Evolutionary conservation across 441 rosid species (phyloP).

Genomic region (Jatropha podagrica): DNA sequence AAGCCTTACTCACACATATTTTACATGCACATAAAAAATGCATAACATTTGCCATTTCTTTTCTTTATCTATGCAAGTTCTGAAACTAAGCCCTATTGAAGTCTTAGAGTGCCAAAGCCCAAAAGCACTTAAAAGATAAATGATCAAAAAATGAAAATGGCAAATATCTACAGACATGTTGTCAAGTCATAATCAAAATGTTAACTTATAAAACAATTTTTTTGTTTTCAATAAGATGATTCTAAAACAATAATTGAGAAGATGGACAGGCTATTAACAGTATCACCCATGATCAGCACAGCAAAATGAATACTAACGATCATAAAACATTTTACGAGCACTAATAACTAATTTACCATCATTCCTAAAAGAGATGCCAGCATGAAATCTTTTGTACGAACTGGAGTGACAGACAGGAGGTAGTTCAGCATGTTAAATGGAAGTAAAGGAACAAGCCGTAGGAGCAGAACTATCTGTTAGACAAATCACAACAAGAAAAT

Average conservation of each 20-base stretch:
- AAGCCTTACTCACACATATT: neutral
- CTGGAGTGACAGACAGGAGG: constrained; percentile 82
- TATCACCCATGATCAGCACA: neutral
- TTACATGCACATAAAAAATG: neutral
- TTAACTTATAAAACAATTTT: too few species aligned
- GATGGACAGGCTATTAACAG: neutral
- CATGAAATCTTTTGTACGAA: constrained; percentile 58
- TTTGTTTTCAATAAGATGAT: too few species aligned
- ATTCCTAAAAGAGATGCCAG: constrained; percentile 92
- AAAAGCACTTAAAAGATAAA: neutral
- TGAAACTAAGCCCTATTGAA: neutral
- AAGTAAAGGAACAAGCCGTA: constrained; percentile 89
- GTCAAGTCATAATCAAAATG: neutral
- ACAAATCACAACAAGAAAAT: constrained; percentile 10
- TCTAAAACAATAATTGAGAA: neutral
- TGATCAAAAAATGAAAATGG: neutral
- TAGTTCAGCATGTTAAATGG: constrained; percentile 95
- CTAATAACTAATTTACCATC: constrained; percentile 55
- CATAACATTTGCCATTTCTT: neutral
- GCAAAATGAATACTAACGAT: neutral
- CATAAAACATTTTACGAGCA: neutral
- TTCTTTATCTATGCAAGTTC: neutral
- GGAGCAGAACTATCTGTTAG: constrained; percentile 56
- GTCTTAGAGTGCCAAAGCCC: neutral
- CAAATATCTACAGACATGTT: neutral